Conservation (phyloP, 768 basidiomycete species). For the Collybia nuda region DNA sequence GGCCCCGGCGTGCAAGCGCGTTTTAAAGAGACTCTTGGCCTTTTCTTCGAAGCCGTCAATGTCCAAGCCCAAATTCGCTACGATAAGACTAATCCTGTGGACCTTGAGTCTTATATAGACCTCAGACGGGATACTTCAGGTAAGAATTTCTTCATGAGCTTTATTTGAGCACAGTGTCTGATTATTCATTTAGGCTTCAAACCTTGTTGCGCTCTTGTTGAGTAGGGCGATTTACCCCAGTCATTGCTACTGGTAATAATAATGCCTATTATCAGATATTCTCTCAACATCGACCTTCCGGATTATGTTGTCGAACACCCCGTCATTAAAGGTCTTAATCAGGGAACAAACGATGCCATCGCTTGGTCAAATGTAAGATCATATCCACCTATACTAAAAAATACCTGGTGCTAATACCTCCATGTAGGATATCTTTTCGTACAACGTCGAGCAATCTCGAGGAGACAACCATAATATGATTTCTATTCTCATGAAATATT, state of each 20-base stretch:
- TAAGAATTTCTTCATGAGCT: constrained; percentile 7
- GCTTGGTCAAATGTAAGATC: constrained; percentile 80
- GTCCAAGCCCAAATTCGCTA: constrained; percentile 62
- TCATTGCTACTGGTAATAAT: neutral
- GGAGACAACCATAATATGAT: constrained; percentile 77
- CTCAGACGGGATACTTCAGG: constrained; percentile 76
- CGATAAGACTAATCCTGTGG: constrained; percentile 51
- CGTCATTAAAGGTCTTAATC: constrained; percentile 56
- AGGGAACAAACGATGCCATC: constrained; percentile 74
- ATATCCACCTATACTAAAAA: constrained; percentile 1
- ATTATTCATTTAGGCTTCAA: constrained; percentile 48
- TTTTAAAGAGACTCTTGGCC: constrained; percentile 66
- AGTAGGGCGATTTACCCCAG: constrained; percentile 36
- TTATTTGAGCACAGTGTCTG: neutral
- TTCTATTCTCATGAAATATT: constrained; percentile 63
- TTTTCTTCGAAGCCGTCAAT: constrained; percentile 69
- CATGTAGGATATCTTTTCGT: constrained; percentile 69
- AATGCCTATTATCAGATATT: constrained; percentile 41
- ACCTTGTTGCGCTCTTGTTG: constrained; percentile 74
- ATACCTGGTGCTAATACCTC: neutral
- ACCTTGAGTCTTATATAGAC: constrained; percentile 73
- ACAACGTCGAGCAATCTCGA: constrained; percentile 72
- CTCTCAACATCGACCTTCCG: constrained; percentile 66
- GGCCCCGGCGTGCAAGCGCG: constrained; percentile 60
- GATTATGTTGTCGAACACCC: constrained; percentile 70